phyloP scores from a whole-genome alignment of 2,329 filamentous ascomycete species.

The Acrocalymma vagum region DNA sequence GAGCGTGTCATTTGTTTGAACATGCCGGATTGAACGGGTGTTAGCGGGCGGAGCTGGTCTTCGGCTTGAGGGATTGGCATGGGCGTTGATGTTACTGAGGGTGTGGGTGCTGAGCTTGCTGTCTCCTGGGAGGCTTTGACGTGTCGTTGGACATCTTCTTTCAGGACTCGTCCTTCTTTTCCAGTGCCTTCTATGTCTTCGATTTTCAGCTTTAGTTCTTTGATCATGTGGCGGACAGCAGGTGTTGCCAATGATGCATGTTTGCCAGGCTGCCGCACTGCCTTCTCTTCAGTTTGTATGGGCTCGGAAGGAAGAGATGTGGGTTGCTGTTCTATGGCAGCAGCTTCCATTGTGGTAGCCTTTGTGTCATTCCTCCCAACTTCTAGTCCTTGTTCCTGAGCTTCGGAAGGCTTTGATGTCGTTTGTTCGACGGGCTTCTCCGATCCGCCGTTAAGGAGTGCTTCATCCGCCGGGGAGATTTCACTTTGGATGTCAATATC shows the following conservation, averaged over 20 bases:
- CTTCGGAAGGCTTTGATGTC: constrained; percentile 16
- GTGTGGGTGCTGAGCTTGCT: constrained; percentile 33
- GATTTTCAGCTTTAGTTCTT: constrained; percentile 81
- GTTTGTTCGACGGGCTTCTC: constrained; percentile 34
- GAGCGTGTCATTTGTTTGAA: constrained; percentile 98
- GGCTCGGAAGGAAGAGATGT: constrained; percentile 29
- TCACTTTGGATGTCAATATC: constrained; percentile 93
- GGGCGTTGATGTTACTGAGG: constrained; percentile 42
- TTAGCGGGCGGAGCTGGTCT: constrained; percentile 76
- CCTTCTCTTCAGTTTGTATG: constrained; percentile 19
- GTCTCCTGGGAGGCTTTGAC: constrained; percentile 29
- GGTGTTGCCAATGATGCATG: constrained; percentile 85
- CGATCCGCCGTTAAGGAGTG: constrained; percentile 45
- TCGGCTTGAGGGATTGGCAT: constrained; percentile 41
- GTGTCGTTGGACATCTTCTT: constrained; percentile 79
- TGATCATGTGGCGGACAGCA: constrained; percentile 87
- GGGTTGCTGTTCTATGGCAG: constrained; percentile 22
- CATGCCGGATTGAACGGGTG: constrained; percentile 88
- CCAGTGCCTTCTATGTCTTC: constrained; percentile 82
- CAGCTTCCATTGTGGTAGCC: constrained; percentile 25
- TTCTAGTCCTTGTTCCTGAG: constrained; percentile 34
- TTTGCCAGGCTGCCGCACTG: constrained; percentile 61
- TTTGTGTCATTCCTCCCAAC: constrained; percentile 45
- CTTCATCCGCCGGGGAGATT: constrained; percentile 69
- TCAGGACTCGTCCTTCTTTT: constrained; percentile 87